Percentiles rank a stretch among this genome's conserved stretches.
phyloP scores from a whole-genome alignment of 176 grass and related monocot genomes.

The Avena sativa region DNA sequence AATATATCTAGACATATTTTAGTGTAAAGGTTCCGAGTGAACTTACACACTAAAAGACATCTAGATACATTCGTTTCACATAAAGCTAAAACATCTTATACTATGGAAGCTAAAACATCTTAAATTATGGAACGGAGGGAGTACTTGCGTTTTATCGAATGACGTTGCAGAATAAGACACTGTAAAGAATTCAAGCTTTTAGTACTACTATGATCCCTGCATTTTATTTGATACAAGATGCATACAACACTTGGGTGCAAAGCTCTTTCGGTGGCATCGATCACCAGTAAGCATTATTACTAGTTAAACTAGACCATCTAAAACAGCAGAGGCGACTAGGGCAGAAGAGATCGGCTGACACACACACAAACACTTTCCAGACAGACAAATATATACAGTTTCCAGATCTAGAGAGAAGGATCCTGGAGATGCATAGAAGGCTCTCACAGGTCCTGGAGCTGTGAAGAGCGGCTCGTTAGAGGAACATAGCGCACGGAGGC shows the following conservation, averaged over 20 bases:
- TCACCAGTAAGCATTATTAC: not conserved
- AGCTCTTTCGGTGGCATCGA: not conserved
- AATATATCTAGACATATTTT: no score
- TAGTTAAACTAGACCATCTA: conserved; percentile 15
- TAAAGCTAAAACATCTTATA: no score
- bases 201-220: not conserved
- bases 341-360: not conserved
- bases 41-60: no score
- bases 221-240: not conserved
- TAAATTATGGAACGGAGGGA: no score
- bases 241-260: not conserved
- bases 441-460: conserved; percentile 53
- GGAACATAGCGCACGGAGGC: conserved; percentile 75
- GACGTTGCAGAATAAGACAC: not conserved
- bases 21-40: no score
- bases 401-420: not conserved
- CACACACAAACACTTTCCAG: conserved; percentile 10
- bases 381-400: not conserved
- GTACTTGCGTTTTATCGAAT: not conserved
- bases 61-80: no score
- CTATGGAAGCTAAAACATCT: no score
- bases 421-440: not conserved
- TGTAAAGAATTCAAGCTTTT: not conserved
- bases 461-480: conserved; percentile 64
- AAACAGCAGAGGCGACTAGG: not conserved